Evolutionary conservation across 805 yeast species (phyloP), one percentile per base, ranked within the genome.

Genomic region (Kluyveromyces siamensis): DNA sequence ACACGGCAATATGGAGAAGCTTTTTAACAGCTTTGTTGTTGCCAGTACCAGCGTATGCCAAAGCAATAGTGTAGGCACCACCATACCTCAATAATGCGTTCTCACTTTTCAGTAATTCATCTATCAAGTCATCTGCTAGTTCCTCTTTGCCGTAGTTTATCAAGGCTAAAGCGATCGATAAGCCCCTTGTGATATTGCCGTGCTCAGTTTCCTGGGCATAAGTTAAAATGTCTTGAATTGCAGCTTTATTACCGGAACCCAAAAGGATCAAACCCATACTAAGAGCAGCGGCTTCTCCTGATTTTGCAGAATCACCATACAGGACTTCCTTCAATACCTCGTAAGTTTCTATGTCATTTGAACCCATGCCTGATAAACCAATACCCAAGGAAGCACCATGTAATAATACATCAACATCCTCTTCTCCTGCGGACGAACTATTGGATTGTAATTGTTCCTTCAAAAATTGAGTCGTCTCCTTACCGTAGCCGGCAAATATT

Each of bases 41-140:
- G 27, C 96, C 95, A 2, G 99, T 91, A 51, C 99, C 99, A 48
- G 93, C 95, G 67, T 91, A 93, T 1, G 99, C 98, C 58, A 93
- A 75, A 0, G 96, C 98, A 58, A 93, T 78, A 6, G 97, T 83
- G 67, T 83, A 89, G 43, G 93, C 93, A 63, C 96, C 98, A 68
- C 99, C 98, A 64, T 90, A 93, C 68, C 99, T 84, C 54, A 93
- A 75, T 47, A 84, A 80, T 5, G 96, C 77, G 57, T 84, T 87
- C 62, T 87, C 95, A 60, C 83, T 89, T 3, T 68, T 72, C 59
- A 88, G 67, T 61, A 93, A 72, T 55, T 75, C 72, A 33, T 79
- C 80, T 53, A 91, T 87, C 33, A 79, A 67, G 9, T 66, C 68
- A 56, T 87, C 88, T 6, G 96, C 93, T 50, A 78, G 73, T 55